Evolutionary conservation across 441 rosid species (phyloP).

Genomic region (Populus hybrid): DNA sequence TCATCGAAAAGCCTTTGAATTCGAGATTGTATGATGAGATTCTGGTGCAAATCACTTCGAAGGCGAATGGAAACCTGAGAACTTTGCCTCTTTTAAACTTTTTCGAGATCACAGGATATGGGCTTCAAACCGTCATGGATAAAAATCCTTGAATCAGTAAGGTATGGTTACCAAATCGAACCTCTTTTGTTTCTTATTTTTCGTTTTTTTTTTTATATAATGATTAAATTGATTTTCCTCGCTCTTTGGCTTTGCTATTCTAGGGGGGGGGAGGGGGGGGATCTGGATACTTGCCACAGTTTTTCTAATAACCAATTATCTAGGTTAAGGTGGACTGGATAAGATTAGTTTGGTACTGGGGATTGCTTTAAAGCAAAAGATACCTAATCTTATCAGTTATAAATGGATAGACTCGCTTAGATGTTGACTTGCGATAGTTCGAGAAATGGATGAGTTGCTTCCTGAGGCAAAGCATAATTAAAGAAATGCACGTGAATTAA

Average conservation of each 20-base stretch:
- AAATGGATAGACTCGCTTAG: neutral
- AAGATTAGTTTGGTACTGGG: neutral
- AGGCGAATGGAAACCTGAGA: conserved; percentile 57
- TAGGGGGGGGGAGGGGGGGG: no score
- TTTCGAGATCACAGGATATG: conserved; percentile 56
- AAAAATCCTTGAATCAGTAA: conserved; percentile 53
- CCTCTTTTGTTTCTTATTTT: neutral
- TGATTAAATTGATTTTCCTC: neutral
- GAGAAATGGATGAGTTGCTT: neutral
- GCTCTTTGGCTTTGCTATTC: neutral
- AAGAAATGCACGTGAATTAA: neutral
- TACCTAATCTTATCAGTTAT: neutral
- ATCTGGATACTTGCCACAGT: conserved; percentile 15
- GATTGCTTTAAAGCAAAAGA: neutral
- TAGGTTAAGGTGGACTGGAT: conserved; percentile 36
- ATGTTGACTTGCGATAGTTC: neutral
- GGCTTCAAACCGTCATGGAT: conserved; percentile 54
- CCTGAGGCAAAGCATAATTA: neutral
- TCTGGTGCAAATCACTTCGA: conserved; percentile 53
- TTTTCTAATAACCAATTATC: conserved; percentile 19
- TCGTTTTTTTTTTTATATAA: neutral
- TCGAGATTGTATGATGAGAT: conserved; percentile 58
- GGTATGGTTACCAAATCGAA: conserved; percentile 34
- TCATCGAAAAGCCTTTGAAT: conserved; percentile 52
- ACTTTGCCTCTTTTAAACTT: conserved; percentile 66